Evolutionary conservation across 2,329 filamentous ascomycete species (phyloP).

Genomic region (Lachnellula willkommii): DNA sequence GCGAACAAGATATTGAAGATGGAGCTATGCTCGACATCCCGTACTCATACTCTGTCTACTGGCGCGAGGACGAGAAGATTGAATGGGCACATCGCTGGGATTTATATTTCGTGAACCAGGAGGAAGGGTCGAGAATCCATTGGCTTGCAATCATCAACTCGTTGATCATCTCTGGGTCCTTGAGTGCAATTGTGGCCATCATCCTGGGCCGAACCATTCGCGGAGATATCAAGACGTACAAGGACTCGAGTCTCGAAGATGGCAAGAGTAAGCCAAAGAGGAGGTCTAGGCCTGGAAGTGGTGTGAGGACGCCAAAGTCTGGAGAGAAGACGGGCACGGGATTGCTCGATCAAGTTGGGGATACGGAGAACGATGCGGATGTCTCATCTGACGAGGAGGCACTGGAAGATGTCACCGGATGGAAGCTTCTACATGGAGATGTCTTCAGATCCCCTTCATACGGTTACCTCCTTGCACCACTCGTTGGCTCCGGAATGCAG

Average conservation of each 20-base stretch:
- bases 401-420: conserved; percentile 75
- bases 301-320: conserved; percentile 39
- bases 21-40: conserved; percentile 66
- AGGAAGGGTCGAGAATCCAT: conserved; percentile 74
- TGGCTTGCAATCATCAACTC: conserved; percentile 89
- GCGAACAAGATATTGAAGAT: conserved; percentile 55
- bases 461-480: conserved; percentile 69
- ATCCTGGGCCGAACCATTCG: conserved; percentile 74
- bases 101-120: conserved; percentile 82
- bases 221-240: conserved; percentile 71
- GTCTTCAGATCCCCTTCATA: conserved; percentile 71
- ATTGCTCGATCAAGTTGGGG: conserved; percentile 55
- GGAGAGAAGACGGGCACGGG: conserved; percentile 49
- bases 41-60: conserved; percentile 87
- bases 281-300: conserved; percentile 37
- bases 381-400: conserved; percentile 63
- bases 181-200: conserved; percentile 74
- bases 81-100: conserved; percentile 87
- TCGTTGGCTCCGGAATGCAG: conserved; percentile 82
- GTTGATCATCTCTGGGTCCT: conserved; percentile 71
- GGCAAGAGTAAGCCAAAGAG: conserved; percentile 54
- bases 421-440: conserved; percentile 85
- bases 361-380: conserved; percentile 47
- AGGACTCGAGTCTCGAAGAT: conserved; percentile 60
- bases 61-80: conserved; percentile 71